Conservation (phyloP, 164 flowering plant genomes). For the Paratinospora sagittata region DNA sequence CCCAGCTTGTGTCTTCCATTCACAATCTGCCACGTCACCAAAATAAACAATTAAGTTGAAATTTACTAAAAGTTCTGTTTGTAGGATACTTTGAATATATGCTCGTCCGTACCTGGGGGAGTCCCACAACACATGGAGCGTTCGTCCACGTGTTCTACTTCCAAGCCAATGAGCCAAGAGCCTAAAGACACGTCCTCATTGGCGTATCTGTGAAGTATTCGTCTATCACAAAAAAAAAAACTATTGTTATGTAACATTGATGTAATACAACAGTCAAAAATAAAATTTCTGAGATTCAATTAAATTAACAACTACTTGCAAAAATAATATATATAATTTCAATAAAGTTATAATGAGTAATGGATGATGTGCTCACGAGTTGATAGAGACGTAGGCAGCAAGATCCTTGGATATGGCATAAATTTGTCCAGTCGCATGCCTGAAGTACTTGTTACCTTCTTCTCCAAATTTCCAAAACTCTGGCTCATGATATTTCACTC, state of each 20-base stretch:
- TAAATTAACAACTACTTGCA: too few relatives aligned
- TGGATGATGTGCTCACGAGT: slow-evolving; percentile 33
- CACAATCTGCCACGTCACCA: slow-evolving; percentile 43
- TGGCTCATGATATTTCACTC: slow-evolving; percentile 76
- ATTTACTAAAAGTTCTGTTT: neutral
- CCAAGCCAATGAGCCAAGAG: slow-evolving; percentile 72
- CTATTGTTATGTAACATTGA: too few relatives aligned
- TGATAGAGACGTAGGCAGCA: slow-evolving; percentile 66
- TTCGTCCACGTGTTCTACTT: slow-evolving; percentile 69
- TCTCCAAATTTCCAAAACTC: slow-evolving; percentile 91
- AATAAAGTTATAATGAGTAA: too few relatives aligned
- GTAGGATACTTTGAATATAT: neutral
- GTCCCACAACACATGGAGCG: slow-evolving; percentile 74
- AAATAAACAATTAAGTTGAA: neutral
- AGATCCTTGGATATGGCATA: slow-evolving; percentile 87
- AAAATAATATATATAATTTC: too few relatives aligned
- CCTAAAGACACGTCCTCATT: slow-evolving; percentile 86
- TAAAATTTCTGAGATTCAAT: too few relatives aligned
- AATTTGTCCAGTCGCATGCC: slow-evolving; percentile 91
- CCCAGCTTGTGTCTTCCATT: slow-evolving; percentile 67
- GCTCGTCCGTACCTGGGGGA: slow-evolving; percentile 59
- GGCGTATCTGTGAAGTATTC: slow-evolving; percentile 64
- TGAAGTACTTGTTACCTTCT: slow-evolving; percentile 84
- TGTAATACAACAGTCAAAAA: too few relatives aligned
- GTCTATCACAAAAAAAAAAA: slow-evolving; percentile 34